Conservation (phyloP, 2,329 filamentous ascomycete species). For the Lachnellula subtilissima region DNA sequence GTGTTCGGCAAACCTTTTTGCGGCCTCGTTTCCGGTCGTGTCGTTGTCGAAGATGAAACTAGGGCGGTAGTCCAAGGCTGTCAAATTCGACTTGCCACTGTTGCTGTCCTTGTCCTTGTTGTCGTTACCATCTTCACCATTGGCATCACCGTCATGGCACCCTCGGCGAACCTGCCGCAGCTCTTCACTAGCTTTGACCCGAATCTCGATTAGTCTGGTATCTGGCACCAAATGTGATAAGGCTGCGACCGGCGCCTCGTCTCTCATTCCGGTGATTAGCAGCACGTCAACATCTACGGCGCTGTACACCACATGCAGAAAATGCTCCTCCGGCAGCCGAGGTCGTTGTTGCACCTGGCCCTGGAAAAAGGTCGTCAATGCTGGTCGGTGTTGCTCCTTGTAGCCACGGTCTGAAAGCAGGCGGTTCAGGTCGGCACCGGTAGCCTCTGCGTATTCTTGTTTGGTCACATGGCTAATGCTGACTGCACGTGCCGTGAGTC, state of each 20-base stretch:
- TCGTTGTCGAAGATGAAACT: conserved; percentile 50
- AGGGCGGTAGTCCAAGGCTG: conserved; percentile 34
- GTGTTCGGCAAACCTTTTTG: conserved; percentile 40
- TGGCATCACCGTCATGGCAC: conserved; percentile 9
- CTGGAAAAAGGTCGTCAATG: conserved; percentile 48
- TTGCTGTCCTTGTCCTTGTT: conserved; percentile 2
- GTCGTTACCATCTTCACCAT: conserved; percentile 17
- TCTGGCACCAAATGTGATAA: conserved; percentile 52
- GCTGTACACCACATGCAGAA: conserved; percentile 41
- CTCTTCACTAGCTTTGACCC: conserved; percentile 38
- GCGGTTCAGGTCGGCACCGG: conserved; percentile 42
- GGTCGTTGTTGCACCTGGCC: conserved; percentile 40
- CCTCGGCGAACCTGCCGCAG: conserved; percentile 36
- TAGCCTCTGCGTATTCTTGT: conserved; percentile 47
- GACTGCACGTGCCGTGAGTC: conserved; percentile 36
- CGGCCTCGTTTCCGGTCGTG: conserved; percentile 35
- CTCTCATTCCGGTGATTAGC: conserved; percentile 50
- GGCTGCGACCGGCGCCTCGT: conserved; percentile 49
- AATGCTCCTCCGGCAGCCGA: conserved; percentile 37
- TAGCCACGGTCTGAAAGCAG: conserved; percentile 52
- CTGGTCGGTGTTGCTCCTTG: conserved; percentile 55
- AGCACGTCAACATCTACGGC: conserved; percentile 47
- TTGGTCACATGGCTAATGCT: conserved; percentile 58
- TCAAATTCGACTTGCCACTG: conserved; percentile 14
- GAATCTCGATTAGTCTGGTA: conserved; percentile 50